Percentiles rank a stretch among this genome's conserved stretches.
phyloP scores from a whole-genome alignment of 768 basidiomycete species.

The Lactifluus rugatus region DNA sequence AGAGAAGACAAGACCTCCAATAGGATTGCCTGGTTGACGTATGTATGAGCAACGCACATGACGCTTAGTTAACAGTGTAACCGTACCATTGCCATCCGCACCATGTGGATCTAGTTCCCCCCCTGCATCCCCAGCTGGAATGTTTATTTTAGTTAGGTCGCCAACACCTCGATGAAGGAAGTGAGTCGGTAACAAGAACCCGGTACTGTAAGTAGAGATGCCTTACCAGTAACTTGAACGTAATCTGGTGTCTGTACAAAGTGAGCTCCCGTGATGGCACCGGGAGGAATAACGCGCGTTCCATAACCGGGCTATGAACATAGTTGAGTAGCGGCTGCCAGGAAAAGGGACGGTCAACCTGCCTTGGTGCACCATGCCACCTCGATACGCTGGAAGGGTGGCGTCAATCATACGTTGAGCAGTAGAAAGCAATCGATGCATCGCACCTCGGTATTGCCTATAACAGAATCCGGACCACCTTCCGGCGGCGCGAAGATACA shows the following conservation, averaged over 20 bases:
- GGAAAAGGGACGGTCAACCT: slow-evolving; percentile 9
- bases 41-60: not conserved
- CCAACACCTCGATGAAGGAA: slow-evolving; percentile 39
- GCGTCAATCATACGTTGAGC: slow-evolving; percentile 28
- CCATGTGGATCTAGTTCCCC: slow-evolving; percentile 69
- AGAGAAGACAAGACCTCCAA: slow-evolving; percentile 66
- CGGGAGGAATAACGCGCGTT: slow-evolving; percentile 60
- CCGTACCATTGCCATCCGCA: slow-evolving; percentile 43
- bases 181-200: not conserved
- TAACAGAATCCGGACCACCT: slow-evolving; percentile 40
- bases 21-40: slow-evolving; percentile 38
- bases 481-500: slow-evolving; percentile 45
- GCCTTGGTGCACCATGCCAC: slow-evolving; percentile 48
- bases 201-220: not conserved
- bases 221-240: slow-evolving; percentile 30
- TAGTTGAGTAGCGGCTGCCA: not conserved
- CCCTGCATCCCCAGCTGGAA: slow-evolving; percentile 47
- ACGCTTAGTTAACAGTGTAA: not conserved
- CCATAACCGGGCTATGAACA: slow-evolving; percentile 43
- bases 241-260: slow-evolving; percentile 68
- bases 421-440: not conserved
- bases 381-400: slow-evolving; percentile 33
- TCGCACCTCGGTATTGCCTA: slow-evolving; percentile 54
- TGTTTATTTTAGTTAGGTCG: slow-evolving; percentile 55
- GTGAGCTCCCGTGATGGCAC: slow-evolving; percentile 57